Conservation (phyloP, 192 early-diverging fungal species). For the Phycomyces blakesleeanus region DNA sequence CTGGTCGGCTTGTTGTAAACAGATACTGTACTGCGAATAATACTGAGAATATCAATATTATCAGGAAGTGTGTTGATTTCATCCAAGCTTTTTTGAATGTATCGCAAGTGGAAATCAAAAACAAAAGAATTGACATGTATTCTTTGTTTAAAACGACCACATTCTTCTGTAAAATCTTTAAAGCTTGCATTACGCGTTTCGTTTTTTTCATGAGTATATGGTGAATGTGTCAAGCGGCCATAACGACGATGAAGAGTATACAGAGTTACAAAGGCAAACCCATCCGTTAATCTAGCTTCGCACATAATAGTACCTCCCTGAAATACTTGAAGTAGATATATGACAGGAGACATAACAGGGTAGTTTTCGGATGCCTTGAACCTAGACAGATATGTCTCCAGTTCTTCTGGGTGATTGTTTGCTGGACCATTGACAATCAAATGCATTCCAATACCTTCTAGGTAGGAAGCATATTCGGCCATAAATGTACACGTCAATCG, state of each 20-base stretch:
- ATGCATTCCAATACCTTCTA: conserved; percentile 59
- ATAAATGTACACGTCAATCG: conserved; percentile 46
- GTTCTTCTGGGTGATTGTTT: conserved; percentile 30
- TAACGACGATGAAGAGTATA: conserved; percentile 55
- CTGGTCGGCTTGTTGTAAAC: conserved; percentile 42
- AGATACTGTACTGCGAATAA: conserved; percentile 43
- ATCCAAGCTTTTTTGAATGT: conserved; percentile 44
- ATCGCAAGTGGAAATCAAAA: conserved; percentile 56
- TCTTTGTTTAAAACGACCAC: conserved; percentile 50
- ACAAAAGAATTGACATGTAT: conserved; percentile 63
- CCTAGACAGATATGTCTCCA: conserved; percentile 40
- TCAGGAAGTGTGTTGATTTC: conserved; percentile 29
- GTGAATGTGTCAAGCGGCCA: conserved; percentile 41
- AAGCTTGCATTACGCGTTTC: conserved; percentile 42
- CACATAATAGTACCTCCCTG: conserved; percentile 57
- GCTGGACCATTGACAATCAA: conserved; percentile 48
- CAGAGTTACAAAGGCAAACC: conserved; percentile 55
- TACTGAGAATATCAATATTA: conserved; percentile 45
- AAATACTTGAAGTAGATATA: conserved; percentile 50
- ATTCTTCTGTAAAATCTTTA: conserved; percentile 52
- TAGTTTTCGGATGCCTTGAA: conserved; percentile 41
- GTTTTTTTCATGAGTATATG: conserved; percentile 27
- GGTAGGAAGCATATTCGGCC: conserved; percentile 51
- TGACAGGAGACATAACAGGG: conserved; percentile 41
- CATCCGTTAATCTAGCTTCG: conserved; percentile 51